A percentile compares a stretch with the other conserved stretches of the same genome.
Conservation (phyloP, 768 basidiomycete genomes). For the Zangia roseola region DNA sequence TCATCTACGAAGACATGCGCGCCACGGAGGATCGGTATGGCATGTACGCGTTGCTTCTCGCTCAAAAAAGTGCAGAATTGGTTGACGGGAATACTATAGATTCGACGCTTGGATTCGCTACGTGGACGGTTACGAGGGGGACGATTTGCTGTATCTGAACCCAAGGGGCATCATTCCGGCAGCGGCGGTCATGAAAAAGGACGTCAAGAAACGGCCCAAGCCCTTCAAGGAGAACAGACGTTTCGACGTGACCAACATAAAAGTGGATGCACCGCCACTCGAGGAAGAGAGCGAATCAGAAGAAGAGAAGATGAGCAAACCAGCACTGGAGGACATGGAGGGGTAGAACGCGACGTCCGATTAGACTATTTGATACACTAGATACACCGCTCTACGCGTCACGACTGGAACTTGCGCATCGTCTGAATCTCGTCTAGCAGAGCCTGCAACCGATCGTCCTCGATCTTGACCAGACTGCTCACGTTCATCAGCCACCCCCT, state of each 20-base stretch:
- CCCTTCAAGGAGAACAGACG: constrained; percentile 68
- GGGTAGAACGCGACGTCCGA: constrained; percentile 26
- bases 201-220: constrained; percentile 47
- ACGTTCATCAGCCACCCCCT: neutral
- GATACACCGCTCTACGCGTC: constrained; percentile 17
- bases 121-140: constrained; percentile 72
- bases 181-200: constrained; percentile 62
- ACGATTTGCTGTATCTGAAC: constrained; percentile 79
- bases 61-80: too few relatives aligned
- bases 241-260: constrained; percentile 58
- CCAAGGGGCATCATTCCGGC: constrained; percentile 74
- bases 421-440: constrained; percentile 87
- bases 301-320: constrained; percentile 41
- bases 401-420: constrained; percentile 87
- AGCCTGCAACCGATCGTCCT: constrained; percentile 81
- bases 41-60: constrained; percentile 50
- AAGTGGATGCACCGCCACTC: constrained; percentile 23
- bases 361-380: constrained; percentile 10
- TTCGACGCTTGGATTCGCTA: constrained; percentile 84
- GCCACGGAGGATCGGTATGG: constrained; percentile 76
- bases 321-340: constrained; percentile 51
- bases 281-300: constrained; percentile 46
- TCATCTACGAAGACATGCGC: constrained; percentile 87
- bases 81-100: constrained; percentile 35
- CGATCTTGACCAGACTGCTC: constrained; percentile 71